A percentile compares a stretch with the other conserved stretches of the same genome.
phyloP scores from a whole-genome alignment of 805 yeast species.

The fission yeast (Schizosaccharomyces pombe) region DNA sequence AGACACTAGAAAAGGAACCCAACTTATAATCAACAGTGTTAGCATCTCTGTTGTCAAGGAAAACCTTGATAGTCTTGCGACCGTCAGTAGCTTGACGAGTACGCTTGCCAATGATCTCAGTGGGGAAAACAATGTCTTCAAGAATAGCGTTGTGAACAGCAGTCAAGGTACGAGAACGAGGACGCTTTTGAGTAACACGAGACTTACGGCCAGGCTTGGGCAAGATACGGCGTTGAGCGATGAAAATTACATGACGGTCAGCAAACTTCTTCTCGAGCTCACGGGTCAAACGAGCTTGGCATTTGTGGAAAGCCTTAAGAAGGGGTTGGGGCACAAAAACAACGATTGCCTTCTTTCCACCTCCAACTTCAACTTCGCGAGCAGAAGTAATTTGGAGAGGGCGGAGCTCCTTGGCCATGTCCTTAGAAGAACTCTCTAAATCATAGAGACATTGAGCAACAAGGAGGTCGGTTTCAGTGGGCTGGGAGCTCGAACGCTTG shows the following conservation, averaged over 20 bases:
- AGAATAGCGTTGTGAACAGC: conserved; percentile 96
- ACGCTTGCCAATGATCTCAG: conserved; percentile 97
- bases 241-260: conserved; percentile 96
- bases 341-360: conserved; percentile 97
- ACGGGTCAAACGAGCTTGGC: conserved; percentile 80
- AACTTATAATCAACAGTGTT: conserved; percentile 93
- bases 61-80: conserved; percentile 89
- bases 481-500: conserved; percentile 39
- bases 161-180: conserved; percentile 96
- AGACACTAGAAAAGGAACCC: conserved; percentile 96
- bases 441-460: conserved; percentile 96
- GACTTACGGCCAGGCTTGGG: conserved; percentile 95
- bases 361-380: conserved; percentile 89
- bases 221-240: conserved; percentile 97
- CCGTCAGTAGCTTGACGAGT: conserved; percentile 98
- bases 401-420: conserved; percentile 93
- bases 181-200: conserved; percentile 93
- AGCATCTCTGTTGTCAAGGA: conserved; percentile 93
- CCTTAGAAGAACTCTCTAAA: conserved; percentile 81
- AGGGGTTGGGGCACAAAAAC: conserved; percentile 95
- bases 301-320: conserved; percentile 80
- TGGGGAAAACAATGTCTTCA: conserved; percentile 98
- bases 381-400: conserved; percentile 95
- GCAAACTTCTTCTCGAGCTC: conserved; percentile 99
- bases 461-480: conserved; percentile 97